Evolutionary conservation across 257 asterid genomes (phyloP), one percentile per base, ranked within the genome.

Genomic region (Forsythia viridissima): DNA sequence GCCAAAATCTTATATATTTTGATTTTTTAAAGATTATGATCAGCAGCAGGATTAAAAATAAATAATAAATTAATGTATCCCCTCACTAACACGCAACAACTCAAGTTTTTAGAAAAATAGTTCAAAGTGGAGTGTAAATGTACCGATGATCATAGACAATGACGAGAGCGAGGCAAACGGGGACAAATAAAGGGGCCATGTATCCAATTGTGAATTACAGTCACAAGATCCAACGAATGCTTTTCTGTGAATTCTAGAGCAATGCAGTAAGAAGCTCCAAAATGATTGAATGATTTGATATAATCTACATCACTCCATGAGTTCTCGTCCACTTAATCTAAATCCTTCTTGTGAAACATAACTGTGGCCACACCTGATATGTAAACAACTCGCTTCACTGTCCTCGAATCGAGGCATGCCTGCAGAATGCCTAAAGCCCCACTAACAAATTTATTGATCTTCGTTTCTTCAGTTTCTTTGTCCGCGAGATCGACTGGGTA

Each of bases 141-240:
- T 77, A 88, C 92, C 92, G 4, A 82, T 73, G 2, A 86, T 85
- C 78, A 86, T 8, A 7, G 88, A 81, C 80, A 88, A 67, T 3
- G 90, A 85, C 0, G 79, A n/a, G 94, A 87, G 65, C 79, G 75
- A 38, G 94, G 92, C 52, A 74, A 59, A 20, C 66, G 70, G 24
- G 90, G 90, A 57, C 83, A 74, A 4, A 90, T 12, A 48, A 90
- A 92, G 61, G 97, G 92, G 10, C 97, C 95, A 76, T 78, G 80
- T 37, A 89, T 84, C 86, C 82, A 83, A 4, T 87, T 74, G 18
- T 93, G 92, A 73, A 88, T 71, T 51, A 88, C 61, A 2, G 86
- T 81, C 13, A 92, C 89, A 69, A 92, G 68, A 43, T 88, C 89
- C 24, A 92, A 38, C 7, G 80, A 81, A 65, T 81, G 88, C 78